Evolutionary conservation across 2,329 filamentous ascomycete species (phyloP).

Genomic region (Alternaria brassicicola): DNA sequence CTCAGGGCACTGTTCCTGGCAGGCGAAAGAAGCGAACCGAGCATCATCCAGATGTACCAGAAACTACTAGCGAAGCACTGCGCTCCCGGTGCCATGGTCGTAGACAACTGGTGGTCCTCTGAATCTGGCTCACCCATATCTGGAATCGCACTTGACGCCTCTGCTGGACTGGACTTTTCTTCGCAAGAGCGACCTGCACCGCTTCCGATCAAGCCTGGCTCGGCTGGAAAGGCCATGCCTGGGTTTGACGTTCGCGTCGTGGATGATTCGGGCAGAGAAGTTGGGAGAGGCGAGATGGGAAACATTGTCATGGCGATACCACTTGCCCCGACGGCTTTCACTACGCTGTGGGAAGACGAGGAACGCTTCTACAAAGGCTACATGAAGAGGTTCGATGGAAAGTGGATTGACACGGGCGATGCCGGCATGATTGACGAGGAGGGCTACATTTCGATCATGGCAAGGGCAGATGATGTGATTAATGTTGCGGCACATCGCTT

Average conservation of each 20-base stretch:
- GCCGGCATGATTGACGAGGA: slow-evolving; percentile 83
- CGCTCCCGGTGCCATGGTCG: slow-evolving; percentile 65
- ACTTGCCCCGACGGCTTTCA: slow-evolving; percentile 83
- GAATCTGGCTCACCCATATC: slow-evolving; percentile 73
- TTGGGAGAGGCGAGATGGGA: slow-evolving; percentile 77
- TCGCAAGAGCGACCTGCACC: slow-evolving; percentile 54
- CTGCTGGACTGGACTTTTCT: slow-evolving; percentile 62
- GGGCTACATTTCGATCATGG: slow-evolving; percentile 68
- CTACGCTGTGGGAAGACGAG: slow-evolving; percentile 84
- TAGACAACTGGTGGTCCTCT: slow-evolving; percentile 78
- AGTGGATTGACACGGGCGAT: slow-evolving; percentile 91
- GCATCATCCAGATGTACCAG: slow-evolving; percentile 82
- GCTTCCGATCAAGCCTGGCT: slow-evolving; percentile 76
- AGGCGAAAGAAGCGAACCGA: slow-evolving; percentile 87
- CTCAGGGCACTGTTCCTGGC: slow-evolving; percentile 82
- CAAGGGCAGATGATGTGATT: slow-evolving; percentile 80
- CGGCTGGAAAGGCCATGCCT: slow-evolving; percentile 88
- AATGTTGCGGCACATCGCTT: slow-evolving; percentile 95
- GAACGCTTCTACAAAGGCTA: slow-evolving; percentile 87
- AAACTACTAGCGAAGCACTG: slow-evolving; percentile 71
- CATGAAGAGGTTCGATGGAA: slow-evolving; percentile 77
- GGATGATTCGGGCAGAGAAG: slow-evolving; percentile 76
- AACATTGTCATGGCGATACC: slow-evolving; percentile 88
- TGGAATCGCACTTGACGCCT: slow-evolving; percentile 67
- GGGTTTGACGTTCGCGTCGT: slow-evolving; percentile 88